Evolutionary conservation across 192 early-diverging fungal genomes (phyloP), one percentile per base, ranked within the genome.

Genomic region (Entophlyctis luteolus): DNA sequence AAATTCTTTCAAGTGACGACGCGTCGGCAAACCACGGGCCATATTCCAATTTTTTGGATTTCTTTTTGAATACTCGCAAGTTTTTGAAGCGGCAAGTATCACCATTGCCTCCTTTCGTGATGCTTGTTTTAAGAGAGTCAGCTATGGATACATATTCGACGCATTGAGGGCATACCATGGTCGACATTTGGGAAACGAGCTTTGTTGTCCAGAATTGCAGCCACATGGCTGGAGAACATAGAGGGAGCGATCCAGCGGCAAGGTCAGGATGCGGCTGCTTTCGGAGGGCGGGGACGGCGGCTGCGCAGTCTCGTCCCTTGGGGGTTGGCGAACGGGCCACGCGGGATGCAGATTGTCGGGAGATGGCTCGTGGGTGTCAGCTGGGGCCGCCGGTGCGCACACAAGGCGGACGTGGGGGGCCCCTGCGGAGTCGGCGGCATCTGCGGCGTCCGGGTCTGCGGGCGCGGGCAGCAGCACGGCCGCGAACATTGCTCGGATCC

Each of bases 11-110:
- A n/a, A n/a, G n/a, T n/a, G n/a, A n/a, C n/a, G n/a, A 53, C 12
- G 14, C 10, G 10, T 12, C 25, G 50, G 25, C 50, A 22, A 16
- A 53, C 50, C 50, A 53, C 0, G 59, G 59, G 16, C 59, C 59
- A 42, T 62, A 62, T n/a, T 5, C 8, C n/a, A 3, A 62, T 36
- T 25, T 16, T 62, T 42, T 1, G 36, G 12, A 25, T n/a, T n/a
- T n/a, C n/a, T 62, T 45, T 28, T 62, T 38, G 28, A 62, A 62
- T 3, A 46, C 42, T 22, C 59, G 59, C 18, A 62, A 47, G 14
- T 22, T 22, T 28, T 16, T 47, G 59, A 62, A 62, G 5, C 62
- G 62, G 35, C 62, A 63, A 5, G n/a, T 25, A 29, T 63, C 62
- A 18, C 62, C 62, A 33, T 50, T 60, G 2, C 59, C 62, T 27